Conservation (phyloP, 2,329 filamentous ascomycete species). For the Incumbomyces lentus region DNA sequence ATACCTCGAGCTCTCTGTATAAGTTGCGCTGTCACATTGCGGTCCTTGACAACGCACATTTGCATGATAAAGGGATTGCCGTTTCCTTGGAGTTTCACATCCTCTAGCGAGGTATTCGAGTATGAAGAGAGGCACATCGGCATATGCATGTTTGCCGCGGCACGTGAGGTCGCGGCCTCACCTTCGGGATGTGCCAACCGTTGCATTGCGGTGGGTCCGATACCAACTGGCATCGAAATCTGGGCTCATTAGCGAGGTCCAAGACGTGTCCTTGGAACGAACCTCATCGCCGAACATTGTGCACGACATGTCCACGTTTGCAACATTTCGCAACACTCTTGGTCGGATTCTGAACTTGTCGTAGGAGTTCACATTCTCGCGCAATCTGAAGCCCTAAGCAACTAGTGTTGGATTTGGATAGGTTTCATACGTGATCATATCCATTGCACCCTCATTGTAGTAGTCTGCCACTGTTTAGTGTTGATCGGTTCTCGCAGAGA, state of each 20-base stretch:
- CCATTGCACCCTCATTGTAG: conserved; percentile 49
- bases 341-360: conserved; percentile 38
- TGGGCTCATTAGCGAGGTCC: neutral
- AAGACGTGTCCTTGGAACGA: neutral
- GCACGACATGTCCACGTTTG: conserved; percentile 29
- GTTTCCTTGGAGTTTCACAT: conserved; percentile 28
- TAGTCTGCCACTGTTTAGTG: conserved; percentile 33
- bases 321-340: conserved; percentile 30
- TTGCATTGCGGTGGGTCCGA: conserved; percentile 46
- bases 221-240: conserved; percentile 41
- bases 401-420: neutral
- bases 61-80: conserved; percentile 46
- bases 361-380: conserved; percentile 45
- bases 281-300: conserved; percentile 35
- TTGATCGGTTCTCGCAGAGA: too few species aligned
- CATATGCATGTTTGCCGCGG: conserved; percentile 34
- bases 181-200: conserved; percentile 43
- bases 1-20: conserved; percentile 34
- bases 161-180: conserved; percentile 40
- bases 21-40: conserved; percentile 32
- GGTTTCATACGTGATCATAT: conserved; percentile 36
- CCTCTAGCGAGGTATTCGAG: conserved; percentile 36
- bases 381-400: conserved; percentile 7
- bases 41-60: conserved; percentile 43
- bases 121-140: conserved; percentile 42